Conservation (phyloP, 169 alveolate species). For the Fabrea salina region DNA sequence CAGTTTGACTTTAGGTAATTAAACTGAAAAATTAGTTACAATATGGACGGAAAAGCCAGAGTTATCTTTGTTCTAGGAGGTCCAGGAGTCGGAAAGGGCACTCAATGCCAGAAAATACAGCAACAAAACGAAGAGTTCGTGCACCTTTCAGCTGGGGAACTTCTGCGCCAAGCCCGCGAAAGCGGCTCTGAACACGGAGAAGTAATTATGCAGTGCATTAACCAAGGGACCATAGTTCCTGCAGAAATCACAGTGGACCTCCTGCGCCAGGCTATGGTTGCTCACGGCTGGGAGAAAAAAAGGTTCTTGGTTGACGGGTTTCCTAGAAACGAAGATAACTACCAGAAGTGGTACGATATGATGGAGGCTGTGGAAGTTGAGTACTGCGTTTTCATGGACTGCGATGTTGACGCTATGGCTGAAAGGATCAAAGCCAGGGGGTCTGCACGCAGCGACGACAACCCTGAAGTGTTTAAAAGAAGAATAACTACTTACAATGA, state of each 20-base stretch:
- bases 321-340: slow-evolving; percentile 91
- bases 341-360: slow-evolving; percentile 79
- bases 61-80: slow-evolving; percentile 61
- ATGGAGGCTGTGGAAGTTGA: slow-evolving; percentile 58
- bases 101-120: slow-evolving; percentile 77
- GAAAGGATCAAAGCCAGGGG: slow-evolving; percentile 79
- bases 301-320: slow-evolving; percentile 93
- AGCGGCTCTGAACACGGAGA: slow-evolving; percentile 74
- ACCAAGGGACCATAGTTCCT: slow-evolving; percentile 93
- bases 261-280: slow-evolving; percentile 86
- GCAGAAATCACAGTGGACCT: slow-evolving; percentile 89
- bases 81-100: slow-evolving; percentile 87
- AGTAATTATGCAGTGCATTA: slow-evolving; percentile 76
- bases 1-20: slow-evolving; percentile 31
- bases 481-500: slow-evolving; percentile 90
- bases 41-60: background rate
- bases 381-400: slow-evolving; percentile 66
- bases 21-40: no score
- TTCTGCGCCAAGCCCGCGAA: slow-evolving; percentile 79
- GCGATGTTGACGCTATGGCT: slow-evolving; percentile 75
- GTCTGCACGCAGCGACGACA: slow-evolving; percentile 95
- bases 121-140: slow-evolving; percentile 67
- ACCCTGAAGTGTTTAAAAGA: slow-evolving; percentile 86
- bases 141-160: slow-evolving; percentile 93
- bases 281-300: slow-evolving; percentile 85